phyloP scores from a whole-genome alignment of 2,329 filamentous ascomycete species.

The Colletotrichum ledebouriae region DNA sequence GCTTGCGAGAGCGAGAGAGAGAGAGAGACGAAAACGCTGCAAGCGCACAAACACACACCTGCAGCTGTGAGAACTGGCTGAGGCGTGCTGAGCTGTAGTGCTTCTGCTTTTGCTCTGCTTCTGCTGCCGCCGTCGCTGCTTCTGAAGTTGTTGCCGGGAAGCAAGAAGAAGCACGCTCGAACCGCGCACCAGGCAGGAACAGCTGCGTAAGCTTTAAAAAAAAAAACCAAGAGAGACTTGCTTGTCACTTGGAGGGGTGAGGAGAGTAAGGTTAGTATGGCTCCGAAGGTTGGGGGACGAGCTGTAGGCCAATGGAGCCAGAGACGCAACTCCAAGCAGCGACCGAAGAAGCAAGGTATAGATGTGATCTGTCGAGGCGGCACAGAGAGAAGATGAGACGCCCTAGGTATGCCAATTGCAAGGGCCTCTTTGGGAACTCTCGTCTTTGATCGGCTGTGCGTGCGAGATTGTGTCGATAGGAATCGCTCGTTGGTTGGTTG shows the following conservation, averaged over 20 bases:
- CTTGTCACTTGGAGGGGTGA: constrained; percentile 21
- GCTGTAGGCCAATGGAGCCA: constrained; percentile 24
- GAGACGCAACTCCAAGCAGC: constrained; percentile 21
- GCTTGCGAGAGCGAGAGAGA: neutral
- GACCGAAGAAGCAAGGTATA: constrained; percentile 39
- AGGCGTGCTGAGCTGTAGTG: neutral
- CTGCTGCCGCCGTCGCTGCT: constrained; percentile 6
- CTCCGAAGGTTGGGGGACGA: constrained; percentile 2
- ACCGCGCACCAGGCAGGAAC: constrained; percentile 20
- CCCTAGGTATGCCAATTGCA: constrained; percentile 28
- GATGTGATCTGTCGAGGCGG: constrained; percentile 40
- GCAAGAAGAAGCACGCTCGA: constrained; percentile 35
- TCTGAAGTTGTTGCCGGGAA: constrained; percentile 22
- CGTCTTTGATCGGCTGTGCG: constrained; percentile 19
- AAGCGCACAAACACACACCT: constrained; percentile 35
- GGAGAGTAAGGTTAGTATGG: constrained; percentile 9
- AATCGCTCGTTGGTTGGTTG: constrained; percentile 17
- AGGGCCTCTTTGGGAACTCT: constrained; percentile 27
- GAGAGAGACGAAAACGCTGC: constrained; percentile 20
- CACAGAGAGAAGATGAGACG: constrained; percentile 34
- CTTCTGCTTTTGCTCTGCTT: neutral
- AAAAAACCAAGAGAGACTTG: neutral
- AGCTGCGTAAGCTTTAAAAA: neutral
- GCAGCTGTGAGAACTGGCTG: constrained; percentile 15
- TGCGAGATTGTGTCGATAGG: constrained; percentile 8